Base-by-base conservation (phyloP, 108 stramenopile genomes). In the Thalassiosira profunda region DNA sequence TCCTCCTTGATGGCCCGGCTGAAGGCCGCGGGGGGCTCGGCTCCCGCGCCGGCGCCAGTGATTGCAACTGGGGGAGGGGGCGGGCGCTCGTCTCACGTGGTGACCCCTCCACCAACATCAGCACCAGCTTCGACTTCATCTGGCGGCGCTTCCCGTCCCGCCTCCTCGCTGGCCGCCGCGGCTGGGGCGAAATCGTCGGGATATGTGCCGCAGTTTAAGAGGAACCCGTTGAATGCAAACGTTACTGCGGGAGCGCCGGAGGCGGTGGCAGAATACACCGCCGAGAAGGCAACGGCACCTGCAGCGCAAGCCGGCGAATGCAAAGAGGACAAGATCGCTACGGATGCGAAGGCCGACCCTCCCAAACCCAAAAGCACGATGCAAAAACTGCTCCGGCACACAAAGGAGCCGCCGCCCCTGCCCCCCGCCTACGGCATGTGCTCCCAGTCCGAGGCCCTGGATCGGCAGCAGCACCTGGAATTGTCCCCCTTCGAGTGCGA, bases 401-500 rank as follows among this genome's bases (percentile, higher is more conserved):
- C 45, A 46, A 14, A 46, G 15, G n/a, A 4, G 9, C 8, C 18
- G 17, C 21, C 4, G 20, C 7, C 51, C 31, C 48, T 1, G 12
- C 5, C 2, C 28, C 51, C 77, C n/a, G 58, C 71, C 40, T 70
- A 46, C 30, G 43, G 25, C 65, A 79, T 79, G 78, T 79, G 78
- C 52, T 58, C 72, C 3, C 26, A 70, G 48, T 36, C 53, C 9
- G 78, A 79, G 55, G 78, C 78, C 34, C 2, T 63, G 0, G 78
- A 79, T 55, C 78, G 72, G 5, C 72, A 79, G 46, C 15, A 35
- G n/a, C 58, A 73, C 29, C 29, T 79, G 33, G 72, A 74, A 69
- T 26, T 78, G 2, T 78, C 76, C 24, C 63, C 70, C 3, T 78
- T 78, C 43, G 76, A 78, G 58, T 72, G 69, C 48, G 30, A 51